Evolutionary conservation across 257 asterid genomes (phyloP), one percentile per base, ranked within the genome.

Genomic region (Henckelia pumila): DNA sequence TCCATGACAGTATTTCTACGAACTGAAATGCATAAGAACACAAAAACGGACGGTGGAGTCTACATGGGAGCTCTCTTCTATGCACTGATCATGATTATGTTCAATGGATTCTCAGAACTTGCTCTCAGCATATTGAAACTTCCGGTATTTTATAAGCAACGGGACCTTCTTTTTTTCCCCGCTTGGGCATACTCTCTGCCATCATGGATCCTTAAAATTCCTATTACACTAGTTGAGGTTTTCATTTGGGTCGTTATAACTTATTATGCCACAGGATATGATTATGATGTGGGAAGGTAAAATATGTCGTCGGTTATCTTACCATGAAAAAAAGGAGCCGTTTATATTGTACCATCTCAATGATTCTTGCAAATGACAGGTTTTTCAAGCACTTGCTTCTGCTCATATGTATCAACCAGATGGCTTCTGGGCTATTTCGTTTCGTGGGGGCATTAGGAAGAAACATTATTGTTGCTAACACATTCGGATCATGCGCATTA

Each of bases 141-240:
- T 61, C 96, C 96, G 1, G 91, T 85, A n/a, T 85, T 87, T 63
- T 89, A 76, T 84, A 89, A 89, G 85, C 96, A 89, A 69, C 52
- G 96, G 21, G 96, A 89, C 76, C 88, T 87, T 40, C 80, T 85
- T 7, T 89, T 89, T 75, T 87, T 80, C 28, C 95, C 96, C 59
- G 74, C 96, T 1, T 87, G 95, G 96, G 89, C 90, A 1, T 87
- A 85, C 70, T 81, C 96, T 75, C 44, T 89, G 63, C 96, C 96
- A 16, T 6, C 81, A 6, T 89, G 92, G 90, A 70, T 89, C 70
- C 88, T 89, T 69, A 85, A 81, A 67, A 80, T 88, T 19, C 91
- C 95, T 0, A 49, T 89, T 75, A 70, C 92, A 37, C 71, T 89
- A n/a, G 49, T 69, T 2, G 94, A 86, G 61, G 89, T 71, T 21